Evolutionary conservation across 2,329 filamentous ascomycete species (phyloP), one percentile per base, ranked within the genome.

Genomic region (Epicoccum sorghinum): DNA sequence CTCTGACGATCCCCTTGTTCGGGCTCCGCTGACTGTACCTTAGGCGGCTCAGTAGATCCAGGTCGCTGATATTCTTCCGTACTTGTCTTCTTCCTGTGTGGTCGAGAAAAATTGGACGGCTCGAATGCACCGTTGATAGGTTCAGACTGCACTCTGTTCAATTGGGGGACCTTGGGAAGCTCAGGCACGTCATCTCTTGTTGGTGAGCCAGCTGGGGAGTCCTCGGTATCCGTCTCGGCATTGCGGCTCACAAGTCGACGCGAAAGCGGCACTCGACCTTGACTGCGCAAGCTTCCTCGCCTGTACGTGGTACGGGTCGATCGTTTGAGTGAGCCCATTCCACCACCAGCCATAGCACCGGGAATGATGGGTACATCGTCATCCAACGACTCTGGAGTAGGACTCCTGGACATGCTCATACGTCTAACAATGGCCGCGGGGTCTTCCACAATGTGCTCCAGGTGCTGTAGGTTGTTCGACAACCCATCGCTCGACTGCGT

Each of bases 241-340:
- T 85, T 82, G 53, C 85, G 85, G 38, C 84, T 83, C 4, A 81
- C 81, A 39, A 86, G 58, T 35, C 93, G 85, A 73, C 90, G 91
- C 1, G 90, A 89, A 62, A 91, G 89, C 0, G 89, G 86, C 3
- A 86, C 80, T 48, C 89, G 84, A 56, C 95, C 89, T 23, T 90
- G 89, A 61, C 88, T 90, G 45, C 89, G 88, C 58, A 96, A 75
- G 77, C 93, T 97, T 30, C 93, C 93, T 53, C 90, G 91, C 66
- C 93, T 83, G 73, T 98, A 98, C 24, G 90, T 93, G 4, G 95
- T 99, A 49, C 91, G 85, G 18, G 92, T 99, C 10, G 95, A 97
- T 58, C 95, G 86, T 64, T 95, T 89, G 43, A 99, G 78, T 29
- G 91, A 90, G 73, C 89, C 88, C 1, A 89, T 86, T 3, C 91